Conservation (phyloP, 495 filamentous ascomycete genomes). For the Xeromyces bisporus region DNA sequence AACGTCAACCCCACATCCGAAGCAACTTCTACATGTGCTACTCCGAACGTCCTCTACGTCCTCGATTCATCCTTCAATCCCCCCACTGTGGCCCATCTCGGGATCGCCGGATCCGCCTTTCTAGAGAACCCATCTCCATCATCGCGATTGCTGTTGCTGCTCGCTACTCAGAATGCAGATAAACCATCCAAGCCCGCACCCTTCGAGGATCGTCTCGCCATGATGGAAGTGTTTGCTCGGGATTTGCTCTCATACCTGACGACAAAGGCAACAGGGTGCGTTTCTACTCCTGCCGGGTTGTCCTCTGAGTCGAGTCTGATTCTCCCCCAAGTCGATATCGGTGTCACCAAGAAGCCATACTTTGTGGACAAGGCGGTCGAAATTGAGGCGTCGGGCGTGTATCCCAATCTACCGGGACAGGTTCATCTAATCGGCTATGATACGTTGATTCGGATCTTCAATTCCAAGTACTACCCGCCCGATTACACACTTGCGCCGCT, state of each 20-base stretch:
- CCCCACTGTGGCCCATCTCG: slow-evolving; percentile 66
- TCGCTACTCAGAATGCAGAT: slow-evolving; percentile 85
- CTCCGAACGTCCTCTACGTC: slow-evolving; percentile 46
- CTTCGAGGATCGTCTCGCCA: slow-evolving; percentile 65
- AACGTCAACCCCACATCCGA: slow-evolving; percentile 8
- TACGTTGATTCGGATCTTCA: slow-evolving; percentile 68
- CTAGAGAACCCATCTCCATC: slow-evolving; percentile 15
- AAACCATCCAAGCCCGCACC: slow-evolving; percentile 70
- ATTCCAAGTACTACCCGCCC: slow-evolving; percentile 67
- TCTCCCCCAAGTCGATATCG: slow-evolving; percentile 50
- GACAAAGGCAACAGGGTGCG: too few relatives aligned
- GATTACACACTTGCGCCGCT: slow-evolving; percentile 38
- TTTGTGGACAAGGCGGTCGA: slow-evolving; percentile 71
- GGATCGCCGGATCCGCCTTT: slow-evolving; percentile 55
- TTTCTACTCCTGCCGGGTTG: too few relatives aligned
- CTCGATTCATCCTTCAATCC: slow-evolving; percentile 96
- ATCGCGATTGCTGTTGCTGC: slow-evolving; percentile 55
- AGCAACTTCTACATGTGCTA: too few relatives aligned
- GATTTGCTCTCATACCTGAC: slow-evolving; percentile 33
- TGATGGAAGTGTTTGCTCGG: slow-evolving; percentile 71
- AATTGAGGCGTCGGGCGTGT: slow-evolving; percentile 39
- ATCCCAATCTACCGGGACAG: slow-evolving; percentile 35
- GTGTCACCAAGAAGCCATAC: slow-evolving; percentile 63
- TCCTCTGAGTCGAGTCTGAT: slow-evolving; percentile 4
- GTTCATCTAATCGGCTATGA: slow-evolving; percentile 78